phyloP scores from a whole-genome alignment of 495 filamentous ascomycete species.

The Staphylotrichum longicolle region DNA sequence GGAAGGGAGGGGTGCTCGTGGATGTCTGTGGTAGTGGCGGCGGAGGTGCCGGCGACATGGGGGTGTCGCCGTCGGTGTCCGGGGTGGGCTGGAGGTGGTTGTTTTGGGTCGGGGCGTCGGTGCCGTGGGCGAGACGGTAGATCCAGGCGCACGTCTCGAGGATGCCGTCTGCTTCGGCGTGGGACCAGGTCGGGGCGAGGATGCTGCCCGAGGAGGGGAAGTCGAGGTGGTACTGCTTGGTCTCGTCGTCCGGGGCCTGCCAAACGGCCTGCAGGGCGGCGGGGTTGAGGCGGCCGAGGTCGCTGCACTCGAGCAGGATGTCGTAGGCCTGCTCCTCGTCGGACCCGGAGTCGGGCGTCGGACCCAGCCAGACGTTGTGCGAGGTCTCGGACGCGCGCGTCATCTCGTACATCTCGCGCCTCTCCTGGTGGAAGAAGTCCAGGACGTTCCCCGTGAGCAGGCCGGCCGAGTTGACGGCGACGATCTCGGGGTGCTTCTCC shows the following conservation, averaged over 20 bases:
- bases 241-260: conserved; percentile 40
- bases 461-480: conserved; percentile 72
- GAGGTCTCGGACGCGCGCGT: conserved; percentile 84
- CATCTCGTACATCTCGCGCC: conserved; percentile 90
- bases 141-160: conserved; percentile 88
- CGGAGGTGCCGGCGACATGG: conserved; percentile 47
- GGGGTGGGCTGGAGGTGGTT: conserved; percentile 30
- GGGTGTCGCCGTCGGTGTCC: neutral
- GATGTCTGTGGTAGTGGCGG: conserved; percentile 16
- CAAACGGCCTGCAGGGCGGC: conserved; percentile 50
- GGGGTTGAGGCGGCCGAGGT: conserved; percentile 67
- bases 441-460: conserved; percentile 73
- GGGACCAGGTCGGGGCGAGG: conserved; percentile 73
- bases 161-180: conserved; percentile 75
- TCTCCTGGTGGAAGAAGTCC: conserved; percentile 89
- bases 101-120: conserved; percentile 36
- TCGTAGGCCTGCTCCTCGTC: conserved; percentile 56
- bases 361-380: conserved; percentile 85
- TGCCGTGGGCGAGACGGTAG: conserved; percentile 68
- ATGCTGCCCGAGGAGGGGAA: conserved; percentile 94
- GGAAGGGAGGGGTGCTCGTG: conserved; percentile 27
- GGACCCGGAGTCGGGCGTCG: conserved; percentile 67
- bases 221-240: conserved; percentile 58
- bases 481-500: conserved; percentile 61
- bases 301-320: conserved; percentile 80